phyloP scores from a whole-genome alignment of 345 rosid species.

The Orychophragmus violaceus region DNA sequence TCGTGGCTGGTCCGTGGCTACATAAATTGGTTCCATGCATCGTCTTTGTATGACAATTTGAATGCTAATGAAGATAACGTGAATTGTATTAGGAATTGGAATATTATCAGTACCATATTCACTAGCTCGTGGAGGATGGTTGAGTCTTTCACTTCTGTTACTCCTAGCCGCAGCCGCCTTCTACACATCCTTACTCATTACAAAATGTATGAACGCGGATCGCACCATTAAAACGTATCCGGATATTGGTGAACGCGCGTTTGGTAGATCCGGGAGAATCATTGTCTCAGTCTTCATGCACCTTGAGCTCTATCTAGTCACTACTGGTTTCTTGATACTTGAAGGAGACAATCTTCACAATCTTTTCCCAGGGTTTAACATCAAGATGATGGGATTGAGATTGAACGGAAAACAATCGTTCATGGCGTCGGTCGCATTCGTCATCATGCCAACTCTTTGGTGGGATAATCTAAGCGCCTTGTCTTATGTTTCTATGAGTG shows the following conservation, averaged over 20 bases:
- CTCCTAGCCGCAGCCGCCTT: conserved; percentile 34
- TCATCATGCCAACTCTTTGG: conserved; percentile 41
- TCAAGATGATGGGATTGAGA: conserved; percentile 23
- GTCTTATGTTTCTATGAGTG: conserved; percentile 46
- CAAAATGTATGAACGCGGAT: conserved; percentile 35
- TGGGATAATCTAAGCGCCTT: conserved; percentile 33
- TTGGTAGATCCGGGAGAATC: conserved; percentile 39
- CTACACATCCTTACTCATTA: conserved; percentile 36
- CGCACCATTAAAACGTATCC: conserved; percentile 29
- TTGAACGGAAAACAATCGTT: conserved; percentile 34
- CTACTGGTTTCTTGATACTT: conserved; percentile 37
- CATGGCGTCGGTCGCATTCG: conserved; percentile 25
- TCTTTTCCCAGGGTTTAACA: conserved; percentile 30
- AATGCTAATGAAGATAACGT: not conserved
- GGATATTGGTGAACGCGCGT: conserved; percentile 37
- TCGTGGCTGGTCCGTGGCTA: too few relatives aligned
- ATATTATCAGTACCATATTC: conserved; percentile 48
- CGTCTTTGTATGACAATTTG: not conserved
- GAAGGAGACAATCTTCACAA: conserved; percentile 48
- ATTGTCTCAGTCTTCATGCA: conserved; percentile 35
- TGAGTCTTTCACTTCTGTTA: conserved; percentile 35
- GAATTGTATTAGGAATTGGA: conserved; percentile 28
- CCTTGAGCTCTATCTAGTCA: conserved; percentile 42
- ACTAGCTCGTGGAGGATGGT: conserved; percentile 46
- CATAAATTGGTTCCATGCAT: not conserved